phyloP scores from a whole-genome alignment of 306 rosid genomes.

The Lagenaria siceraria region DNA sequence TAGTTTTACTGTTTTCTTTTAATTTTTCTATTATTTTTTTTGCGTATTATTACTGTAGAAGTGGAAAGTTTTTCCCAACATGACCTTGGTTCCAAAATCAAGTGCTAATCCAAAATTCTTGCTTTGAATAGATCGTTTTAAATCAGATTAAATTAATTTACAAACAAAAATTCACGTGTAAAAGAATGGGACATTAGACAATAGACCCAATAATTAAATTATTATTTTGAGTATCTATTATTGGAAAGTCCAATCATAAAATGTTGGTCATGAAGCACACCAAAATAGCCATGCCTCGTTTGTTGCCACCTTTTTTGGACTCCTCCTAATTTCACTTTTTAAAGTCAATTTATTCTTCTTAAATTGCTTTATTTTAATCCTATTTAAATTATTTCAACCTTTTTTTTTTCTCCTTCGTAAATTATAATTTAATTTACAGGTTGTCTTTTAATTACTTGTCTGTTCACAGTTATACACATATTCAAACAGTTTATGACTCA shows the following conservation, averaged over 20 bases:
- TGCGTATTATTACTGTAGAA: no score
- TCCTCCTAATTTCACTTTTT: background rate
- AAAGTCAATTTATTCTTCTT: background rate
- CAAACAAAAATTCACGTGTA: background rate
- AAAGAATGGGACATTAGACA: background rate
- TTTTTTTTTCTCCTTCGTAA: background rate
- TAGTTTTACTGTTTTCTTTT: no score
- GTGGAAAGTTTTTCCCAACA: no score
- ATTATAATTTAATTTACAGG: background rate
- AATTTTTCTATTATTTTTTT: no score
- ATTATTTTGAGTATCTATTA: background rate
- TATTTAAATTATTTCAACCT: background rate
- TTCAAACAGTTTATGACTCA: background rate
- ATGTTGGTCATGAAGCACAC: background rate
- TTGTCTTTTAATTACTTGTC: background rate
- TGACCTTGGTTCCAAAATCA: background rate
- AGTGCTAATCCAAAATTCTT: background rate
- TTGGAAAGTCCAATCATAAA: background rate
- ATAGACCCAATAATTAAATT: background rate
- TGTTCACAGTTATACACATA: background rate
- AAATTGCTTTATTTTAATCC: background rate
- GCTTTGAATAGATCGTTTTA: background rate
- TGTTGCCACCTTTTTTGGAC: background rate
- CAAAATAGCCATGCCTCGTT: background rate
- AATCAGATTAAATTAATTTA: background rate